A percentile compares a stretch with the other conserved stretches of the same genome.
phyloP scores from a whole-genome alignment of 1,139 yeast genomes.

The Casaregolazyma lundiana region DNA sequence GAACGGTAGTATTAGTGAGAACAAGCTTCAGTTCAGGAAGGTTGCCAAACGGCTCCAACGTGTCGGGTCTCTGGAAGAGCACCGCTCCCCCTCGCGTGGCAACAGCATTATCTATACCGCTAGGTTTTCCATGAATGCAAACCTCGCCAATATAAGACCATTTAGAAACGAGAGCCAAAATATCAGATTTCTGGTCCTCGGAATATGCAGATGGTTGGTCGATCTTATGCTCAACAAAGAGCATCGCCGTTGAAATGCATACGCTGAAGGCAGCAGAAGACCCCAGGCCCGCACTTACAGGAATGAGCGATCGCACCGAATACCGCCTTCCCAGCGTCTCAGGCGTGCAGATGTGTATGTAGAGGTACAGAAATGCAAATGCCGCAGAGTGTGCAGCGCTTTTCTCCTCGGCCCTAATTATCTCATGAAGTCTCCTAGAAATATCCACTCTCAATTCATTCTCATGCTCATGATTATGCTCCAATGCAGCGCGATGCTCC shows the following conservation, averaged over 20 bases:
- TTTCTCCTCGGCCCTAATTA: conserved; percentile 31
- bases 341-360: conserved; percentile 51
- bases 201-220: conserved; percentile 13
- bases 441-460: conserved; percentile 56
- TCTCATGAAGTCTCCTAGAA: conserved; percentile 39
- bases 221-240: conserved; percentile 47
- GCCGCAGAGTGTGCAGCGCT: conserved; percentile 76
- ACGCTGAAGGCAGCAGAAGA: conserved; percentile 91
- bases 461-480: conserved; percentile 5
- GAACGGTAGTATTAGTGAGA: conserved; percentile 78
- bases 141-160: conserved; percentile 95
- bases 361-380: conserved; percentile 76
- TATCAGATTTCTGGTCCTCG: conserved; percentile 25
- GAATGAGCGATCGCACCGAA: conserved; percentile 74
- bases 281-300: conserved; percentile 97
- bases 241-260: conserved; percentile 72
- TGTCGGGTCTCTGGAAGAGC: conserved; percentile 65
- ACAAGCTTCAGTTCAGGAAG: conserved; percentile 74
- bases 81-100: conserved; percentile 97
- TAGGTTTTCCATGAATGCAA: conserved; percentile 94
- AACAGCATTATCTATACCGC: conserved; percentile 95
- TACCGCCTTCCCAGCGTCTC: conserved; percentile 51
- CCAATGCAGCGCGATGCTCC: conserved; percentile 16
- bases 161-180: conserved; percentile 60
- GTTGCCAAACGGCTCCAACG: conserved; percentile 59